These are phyloP conservation scores for Sporothrix variecibatus DNA, from an alignment of 2,329 filamentous ascomycete species.

Conservation along the genomic window DNA sequence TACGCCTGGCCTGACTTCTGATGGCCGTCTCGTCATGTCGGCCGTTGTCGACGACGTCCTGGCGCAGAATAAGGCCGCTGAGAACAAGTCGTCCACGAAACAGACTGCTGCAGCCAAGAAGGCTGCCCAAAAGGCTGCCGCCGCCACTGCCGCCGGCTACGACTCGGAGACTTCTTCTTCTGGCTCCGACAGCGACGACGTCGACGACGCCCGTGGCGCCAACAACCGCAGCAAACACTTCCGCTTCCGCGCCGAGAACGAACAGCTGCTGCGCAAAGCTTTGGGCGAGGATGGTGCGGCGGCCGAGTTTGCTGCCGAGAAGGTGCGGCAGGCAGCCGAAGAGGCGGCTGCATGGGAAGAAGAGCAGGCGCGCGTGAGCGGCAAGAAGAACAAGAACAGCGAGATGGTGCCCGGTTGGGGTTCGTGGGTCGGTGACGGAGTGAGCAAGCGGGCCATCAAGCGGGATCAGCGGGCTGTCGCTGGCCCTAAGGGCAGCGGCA, in stretches of 20 bases:
- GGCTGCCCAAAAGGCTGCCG: constrained; percentile 28
- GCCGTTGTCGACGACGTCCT: constrained; percentile 19
- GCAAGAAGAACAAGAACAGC: constrained; percentile 65
- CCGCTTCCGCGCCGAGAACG: constrained; percentile 60
- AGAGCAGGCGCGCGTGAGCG: constrained; percentile 48
- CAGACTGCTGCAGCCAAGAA: not conserved
- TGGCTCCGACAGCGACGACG: constrained; percentile 27
- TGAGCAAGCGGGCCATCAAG: constrained; percentile 69
- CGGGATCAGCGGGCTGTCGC: constrained; percentile 46
- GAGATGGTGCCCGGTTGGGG: constrained; percentile 94
- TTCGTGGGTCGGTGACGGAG: constrained; percentile 81
- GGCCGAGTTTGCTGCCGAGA: constrained; percentile 78
- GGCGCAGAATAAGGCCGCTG: constrained; percentile 18
- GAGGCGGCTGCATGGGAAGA: constrained; percentile 84
- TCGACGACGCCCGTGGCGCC: constrained; percentile 39
- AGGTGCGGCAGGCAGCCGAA: constrained; percentile 67
- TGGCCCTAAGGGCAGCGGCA: constrained; percentile 54
- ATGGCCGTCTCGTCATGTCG: constrained; percentile 18
- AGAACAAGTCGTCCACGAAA: not conserved
- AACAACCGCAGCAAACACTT: constrained; percentile 40
- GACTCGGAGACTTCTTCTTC: constrained; percentile 39
- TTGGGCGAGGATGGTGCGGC: constrained; percentile 82
- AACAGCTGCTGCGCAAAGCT: constrained; percentile 73
- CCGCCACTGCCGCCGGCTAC: constrained; percentile 39
- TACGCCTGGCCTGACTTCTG: constrained; percentile 1